These are phyloP conservation scores for Cytospora piceae DNA, from an alignment of 2,329 filamentous ascomycete genomes.

Conservation along the genomic window DNA sequence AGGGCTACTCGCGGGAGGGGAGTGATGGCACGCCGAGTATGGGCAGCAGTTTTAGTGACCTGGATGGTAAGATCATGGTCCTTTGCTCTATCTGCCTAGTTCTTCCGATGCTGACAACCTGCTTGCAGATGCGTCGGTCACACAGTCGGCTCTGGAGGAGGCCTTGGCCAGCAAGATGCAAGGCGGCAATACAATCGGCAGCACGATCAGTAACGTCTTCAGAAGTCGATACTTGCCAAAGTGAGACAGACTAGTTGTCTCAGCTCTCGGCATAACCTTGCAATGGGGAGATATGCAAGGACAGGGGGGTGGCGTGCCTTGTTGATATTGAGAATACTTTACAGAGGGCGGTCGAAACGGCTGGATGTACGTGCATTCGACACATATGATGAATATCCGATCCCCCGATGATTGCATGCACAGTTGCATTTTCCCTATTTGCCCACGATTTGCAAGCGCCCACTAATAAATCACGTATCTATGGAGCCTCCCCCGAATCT, in stretches of 20 bases:
- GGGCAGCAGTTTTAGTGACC: conserved; percentile 84
- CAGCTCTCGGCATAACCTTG: neutral
- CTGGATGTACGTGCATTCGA: neutral
- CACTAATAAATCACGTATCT: neutral
- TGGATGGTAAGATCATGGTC: conserved; percentile 64
- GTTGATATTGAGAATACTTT: neutral
- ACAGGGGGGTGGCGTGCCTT: neutral
- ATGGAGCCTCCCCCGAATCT: neutral
- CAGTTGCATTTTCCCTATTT: neutral
- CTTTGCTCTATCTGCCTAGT: conserved; percentile 10
- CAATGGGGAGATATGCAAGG: neutral
- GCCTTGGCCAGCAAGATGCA: conserved; percentile 74
- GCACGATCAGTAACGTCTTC: conserved; percentile 70
- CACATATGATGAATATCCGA: neutral
- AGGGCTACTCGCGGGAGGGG: conserved; percentile 59
- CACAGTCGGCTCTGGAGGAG: conserved; percentile 79
- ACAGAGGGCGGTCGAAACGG: neutral
- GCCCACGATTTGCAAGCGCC: neutral
- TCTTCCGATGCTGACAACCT: conserved; percentile 25
- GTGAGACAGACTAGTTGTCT: conserved; percentile 7
- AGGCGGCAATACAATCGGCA: conserved; percentile 58
- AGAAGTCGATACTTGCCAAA: conserved; percentile 61
- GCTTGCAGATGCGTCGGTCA: conserved; percentile 73
- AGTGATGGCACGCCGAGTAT: conserved; percentile 79
- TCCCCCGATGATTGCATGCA: neutral